phyloP scores from a whole-genome alignment of 179 eudicot species.

The Silene vulgaris region DNA sequence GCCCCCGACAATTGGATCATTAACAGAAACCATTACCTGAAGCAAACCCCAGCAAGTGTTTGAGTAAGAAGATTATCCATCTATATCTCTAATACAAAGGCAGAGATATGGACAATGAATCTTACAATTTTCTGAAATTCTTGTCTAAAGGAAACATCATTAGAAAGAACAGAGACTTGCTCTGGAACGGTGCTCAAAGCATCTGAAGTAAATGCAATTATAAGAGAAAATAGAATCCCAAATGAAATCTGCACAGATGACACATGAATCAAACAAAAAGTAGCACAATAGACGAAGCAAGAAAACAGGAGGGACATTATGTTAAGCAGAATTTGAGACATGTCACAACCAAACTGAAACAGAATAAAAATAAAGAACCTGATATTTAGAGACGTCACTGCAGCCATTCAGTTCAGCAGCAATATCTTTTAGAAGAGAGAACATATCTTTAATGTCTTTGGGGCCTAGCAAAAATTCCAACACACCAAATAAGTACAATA shows the following conservation, averaged over 20 bases:
- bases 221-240: conserved; percentile 79
- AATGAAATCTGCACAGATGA: conserved; percentile 56
- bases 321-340: conserved; percentile 3
- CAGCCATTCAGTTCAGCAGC: conserved; percentile 56
- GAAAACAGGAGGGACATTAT: conserved; percentile 2
- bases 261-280: conserved; percentile 15
- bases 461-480: conserved; percentile 46
- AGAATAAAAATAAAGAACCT: conserved; percentile 42
- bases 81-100: conserved; percentile 8
- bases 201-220: conserved; percentile 82
- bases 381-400: conserved; percentile 57
- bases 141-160: conserved; percentile 71
- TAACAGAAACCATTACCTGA: conserved; percentile 59
- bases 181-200: conserved; percentile 74
- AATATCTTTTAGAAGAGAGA: conserved; percentile 59
- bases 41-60: conserved; percentile 20
- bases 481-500: background rate
- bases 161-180: conserved; percentile 55
- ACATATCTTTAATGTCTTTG: conserved; percentile 76
- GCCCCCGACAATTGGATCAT: conserved; percentile 63
- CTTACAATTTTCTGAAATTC: conserved; percentile 87
- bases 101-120: background rate
- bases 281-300: conserved; percentile 15
- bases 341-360: background rate
- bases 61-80: conserved; percentile 13